A percentile compares a stretch with the other conserved stretches of the same genome.
These are phyloP conservation scores for Naganishia cerealis DNA, from an alignment of 1,284 basidiomycete genomes.

Conservation along the genomic window DNA sequence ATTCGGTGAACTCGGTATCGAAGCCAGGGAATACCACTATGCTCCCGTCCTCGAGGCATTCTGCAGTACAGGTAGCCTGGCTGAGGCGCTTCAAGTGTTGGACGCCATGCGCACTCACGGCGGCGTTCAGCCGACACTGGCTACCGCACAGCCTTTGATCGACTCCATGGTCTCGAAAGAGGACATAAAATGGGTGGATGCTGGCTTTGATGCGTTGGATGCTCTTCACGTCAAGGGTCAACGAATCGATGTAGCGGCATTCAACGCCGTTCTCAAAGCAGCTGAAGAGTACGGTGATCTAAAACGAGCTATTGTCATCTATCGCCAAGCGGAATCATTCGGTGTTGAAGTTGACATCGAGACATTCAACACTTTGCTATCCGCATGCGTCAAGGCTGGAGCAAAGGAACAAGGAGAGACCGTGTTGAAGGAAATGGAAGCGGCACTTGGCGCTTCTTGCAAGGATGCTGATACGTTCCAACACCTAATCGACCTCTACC, in stretches of 20 bases:
- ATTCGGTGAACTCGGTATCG: constrained; percentile 58
- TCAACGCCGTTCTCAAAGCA: constrained; percentile 69
- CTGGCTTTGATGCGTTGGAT: constrained; percentile 66
- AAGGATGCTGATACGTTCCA: constrained; percentile 61
- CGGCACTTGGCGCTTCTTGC: not conserved
- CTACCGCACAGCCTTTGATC: constrained; percentile 56
- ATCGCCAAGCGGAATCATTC: constrained; percentile 65
- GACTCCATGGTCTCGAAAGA: constrained; percentile 60
- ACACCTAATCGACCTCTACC: constrained; percentile 66
- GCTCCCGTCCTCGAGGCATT: constrained; percentile 51
- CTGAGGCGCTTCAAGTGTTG: constrained; percentile 47
- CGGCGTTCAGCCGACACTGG: constrained; percentile 42
- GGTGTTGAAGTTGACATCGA: constrained; percentile 62
- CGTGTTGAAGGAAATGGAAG: constrained; percentile 45
- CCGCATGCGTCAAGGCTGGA: constrained; percentile 60
- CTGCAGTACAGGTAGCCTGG: constrained; percentile 46
- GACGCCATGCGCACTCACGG: constrained; percentile 39
- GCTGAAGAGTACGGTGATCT: constrained; percentile 66
- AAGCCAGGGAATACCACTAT: constrained; percentile 61
- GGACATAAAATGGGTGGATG: constrained; percentile 59
- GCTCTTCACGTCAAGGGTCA: constrained; percentile 61
- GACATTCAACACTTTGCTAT: constrained; percentile 70
- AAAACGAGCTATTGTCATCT: constrained; percentile 72
- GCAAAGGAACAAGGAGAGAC: constrained; percentile 47
- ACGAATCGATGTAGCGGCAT: constrained; percentile 61